Evolutionary conservation across 441 rosid species (phyloP), one percentile per base, ranked within the genome.

Genomic region (Aquilaria agallochum): DNA sequence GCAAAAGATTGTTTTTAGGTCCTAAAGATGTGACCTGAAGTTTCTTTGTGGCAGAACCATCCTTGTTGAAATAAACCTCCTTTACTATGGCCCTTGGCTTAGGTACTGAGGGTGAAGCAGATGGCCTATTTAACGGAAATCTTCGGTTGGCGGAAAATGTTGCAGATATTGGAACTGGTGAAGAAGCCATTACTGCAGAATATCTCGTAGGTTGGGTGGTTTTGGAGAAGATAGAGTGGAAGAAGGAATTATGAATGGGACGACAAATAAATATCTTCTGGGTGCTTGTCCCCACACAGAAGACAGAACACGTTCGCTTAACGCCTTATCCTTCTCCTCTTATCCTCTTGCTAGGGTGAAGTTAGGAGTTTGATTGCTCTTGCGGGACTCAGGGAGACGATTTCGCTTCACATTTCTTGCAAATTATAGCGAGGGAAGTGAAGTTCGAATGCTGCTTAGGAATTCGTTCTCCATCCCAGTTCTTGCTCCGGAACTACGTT

Each of bases 61-160:
- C 94, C 60, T 69, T 89, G 86, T 92, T 92, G 66, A 90, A 90
- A 79, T 82, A 72, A 68, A 92, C 70, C 42, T 90, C 94, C 62
- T 90, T 92, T 76, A 88, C 81, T 63, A 80, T 73, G 81, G 93
- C 82, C 74, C 70, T 84, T 55, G 79, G 70, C 64, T 55, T 63
- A 3, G 48, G 60, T 15, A 27, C 31, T 46, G 27, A 71, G 36
- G 75, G 70, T 53, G 75, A 68, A 63, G 72, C 55, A 11, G 77
- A 69, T 44, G 67, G 67, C 51, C 71, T 71, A 34, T 47, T 76
- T 64, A 34, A 34, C 0, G 51, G 62, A 20, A 68, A 46, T 53
- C 60, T 53, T 60, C 72, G 57, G 65, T 66, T 64, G 55, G 59
- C 11, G 75, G 82, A 78, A 65, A 82, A 72, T 13, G 76, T 49